These are phyloP conservation scores for Davidsoniella virescens DNA, from an alignment of 2,329 filamentous ascomycete species.

Conservation along the genomic window DNA sequence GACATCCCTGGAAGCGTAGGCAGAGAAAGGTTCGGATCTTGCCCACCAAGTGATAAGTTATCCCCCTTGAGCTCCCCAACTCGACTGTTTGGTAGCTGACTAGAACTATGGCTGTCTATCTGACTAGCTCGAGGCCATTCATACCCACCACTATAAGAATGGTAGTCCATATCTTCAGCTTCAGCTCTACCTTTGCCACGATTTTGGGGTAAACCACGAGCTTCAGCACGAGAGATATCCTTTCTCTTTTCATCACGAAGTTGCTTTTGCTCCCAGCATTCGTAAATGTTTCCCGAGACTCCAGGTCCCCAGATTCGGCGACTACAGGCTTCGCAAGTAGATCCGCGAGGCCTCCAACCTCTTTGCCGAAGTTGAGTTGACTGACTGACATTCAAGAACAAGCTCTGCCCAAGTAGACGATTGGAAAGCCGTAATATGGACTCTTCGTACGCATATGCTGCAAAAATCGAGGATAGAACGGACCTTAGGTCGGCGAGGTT, in stretches of 20 bases:
- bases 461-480: conserved; percentile 78
- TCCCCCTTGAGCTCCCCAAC: conserved; percentile 12
- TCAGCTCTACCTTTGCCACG: conserved; percentile 42
- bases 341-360: conserved; percentile 78
- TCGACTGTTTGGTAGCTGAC: neutral
- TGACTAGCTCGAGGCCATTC: conserved; percentile 15
- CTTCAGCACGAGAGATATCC: conserved; percentile 25
- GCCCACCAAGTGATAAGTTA: neutral
- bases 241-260: conserved; percentile 29
- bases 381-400: conserved; percentile 69
- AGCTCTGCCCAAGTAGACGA: conserved; percentile 69
- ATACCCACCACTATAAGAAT: conserved; percentile 21
- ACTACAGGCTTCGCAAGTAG: conserved; percentile 75
- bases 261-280: conserved; percentile 58
- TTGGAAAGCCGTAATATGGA: conserved; percentile 76
- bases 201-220: conserved; percentile 21
- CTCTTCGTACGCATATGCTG: conserved; percentile 89
- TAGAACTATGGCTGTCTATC: neutral
- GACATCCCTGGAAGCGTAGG: neutral
- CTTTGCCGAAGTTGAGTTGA: conserved; percentile 59
- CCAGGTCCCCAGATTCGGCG: conserved; percentile 79
- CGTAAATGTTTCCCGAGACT: conserved; percentile 59
- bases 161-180: conserved; percentile 17
- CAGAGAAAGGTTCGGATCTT: neutral
- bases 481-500: conserved; percentile 73